Evolutionary conservation across 768 basidiomycete genomes (phyloP), one percentile per base, ranked within the genome.

Genomic region (Ramaria sp.): DNA sequence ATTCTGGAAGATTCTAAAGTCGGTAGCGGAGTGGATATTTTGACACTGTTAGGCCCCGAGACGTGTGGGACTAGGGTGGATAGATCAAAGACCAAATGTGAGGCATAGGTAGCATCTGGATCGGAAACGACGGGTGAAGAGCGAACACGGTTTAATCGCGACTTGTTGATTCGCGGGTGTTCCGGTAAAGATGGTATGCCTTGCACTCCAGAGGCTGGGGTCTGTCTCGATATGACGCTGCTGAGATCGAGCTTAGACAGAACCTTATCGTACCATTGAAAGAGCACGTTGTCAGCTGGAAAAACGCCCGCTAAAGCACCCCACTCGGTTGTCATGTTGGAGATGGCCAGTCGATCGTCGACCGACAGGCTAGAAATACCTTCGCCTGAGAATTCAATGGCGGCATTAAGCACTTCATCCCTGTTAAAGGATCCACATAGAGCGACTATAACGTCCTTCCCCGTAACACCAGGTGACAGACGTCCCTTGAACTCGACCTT

Each of bases 271-370:
- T 98, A 99, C 94, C 94, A 99, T 27, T 80, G 69, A 37, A 93
- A 66, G 19, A 93, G 78, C 9, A 80, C 83, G 19, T 82, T 76
- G 66, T 99, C 96, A 5, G 91, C 84, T 0, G 95, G 94, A 75
- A 99, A 98, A 7, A 96, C 83, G 33, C 96, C 96, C 7, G 82
- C 93, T 1, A 99, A 79, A 2, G 96, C 96, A 45, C 96, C 96
- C 96, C 96, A 99, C 70, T 99, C 96, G 31, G 96, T 98, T 5
- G 96, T 98, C 96, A 98, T 99, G 70, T 99, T 98, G n/a, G 93
- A 77, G 62, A 98, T 98, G 0, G 95, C 94, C 47, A 99, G 77
- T 42, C 96, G 82, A 63, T 98, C 94, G 66, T 99, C 95, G 54
- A 99, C 79, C 4, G 81, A 71, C 50, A 99, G 75, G 17, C 81